Evolutionary conservation across 2,329 filamentous ascomycete genomes (phyloP), one percentile per base, ranked within the genome.

Genomic region (Rutstroemia sp.): DNA sequence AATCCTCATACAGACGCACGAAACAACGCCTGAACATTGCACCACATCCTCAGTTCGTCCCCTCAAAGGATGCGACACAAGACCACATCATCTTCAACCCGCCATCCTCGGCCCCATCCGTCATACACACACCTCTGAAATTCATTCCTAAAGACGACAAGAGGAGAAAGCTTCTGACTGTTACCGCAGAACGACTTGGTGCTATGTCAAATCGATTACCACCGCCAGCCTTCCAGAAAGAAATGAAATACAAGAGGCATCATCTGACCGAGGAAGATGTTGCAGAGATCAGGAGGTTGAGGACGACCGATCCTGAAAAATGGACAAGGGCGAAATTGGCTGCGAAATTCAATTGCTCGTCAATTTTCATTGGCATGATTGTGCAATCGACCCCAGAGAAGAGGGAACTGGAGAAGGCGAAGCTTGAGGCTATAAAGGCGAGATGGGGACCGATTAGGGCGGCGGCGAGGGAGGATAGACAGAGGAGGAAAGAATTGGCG

Each of bases 91-190:
- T 82, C 67, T 82, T 79, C 73, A 82, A 81, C 72, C 80, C 79
- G 42, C 79, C 80, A 25, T 71, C 78, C 16, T 75, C 79, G 9
- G 73, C 75, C 56, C 73, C 79, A 3, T 78, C 80, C n/a, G 81
- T 83, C 57, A 77, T 76, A 65, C 79, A 86, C 72, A 86, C 83
- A n/a, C 83, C 83, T 56, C 79, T 83, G 72, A 79, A 83, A 67
- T 86, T 86, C 71, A 77, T 86, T 30, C 83, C 83, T 54, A 76
- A 74, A 59, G 66, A 69, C 41, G 69, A 71, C 55, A 69, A 67
- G 57, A 63, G 69, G 49, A 65, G 63, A 52, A 58, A 67, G 49
- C 58, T 67, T 16, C 57, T 70, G 18, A 58, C 58, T 18, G 49
- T 62, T 14, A 64, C 65, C n/a, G 58, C 61, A 52, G 49, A 57